Base-by-base conservation (phyloP, 306 rosid species). In the Cucurbita argyrosperma region DNA sequence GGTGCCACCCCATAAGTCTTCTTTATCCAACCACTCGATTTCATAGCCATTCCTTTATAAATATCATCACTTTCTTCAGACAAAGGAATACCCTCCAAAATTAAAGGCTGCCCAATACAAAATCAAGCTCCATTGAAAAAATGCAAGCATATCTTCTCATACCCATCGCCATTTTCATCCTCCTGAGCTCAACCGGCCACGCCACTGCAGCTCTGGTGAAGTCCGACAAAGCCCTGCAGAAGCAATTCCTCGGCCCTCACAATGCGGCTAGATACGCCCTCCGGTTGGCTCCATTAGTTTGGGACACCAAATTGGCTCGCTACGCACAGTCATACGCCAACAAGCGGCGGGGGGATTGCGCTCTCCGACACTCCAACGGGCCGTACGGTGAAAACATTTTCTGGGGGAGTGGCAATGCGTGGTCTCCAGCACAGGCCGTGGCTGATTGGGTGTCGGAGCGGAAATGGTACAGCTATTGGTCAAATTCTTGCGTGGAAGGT, bases 361-460 rank as follows among this genome's bases (percentile, higher is more conserved):
- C 82, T 0, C 78, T 94, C 16, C 63, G 74, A 78, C 98, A 94
- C 74, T 94, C 98, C 0, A 79, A 78, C 1, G 98, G 98, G 16
- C 98, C 95, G 0, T 94, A 87, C 7, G 98, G 98, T 0, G 98
- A 94, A 84, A 94, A 90, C 77, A 90, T 94, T 16, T 94, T 94
- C 60, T 94, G 97, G 98, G 98, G 98, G 0, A 90, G 98, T 8
- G 96, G 98, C 16, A 21, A 5, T 0, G 92, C 77, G 4, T 94
- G 98, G 98, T 82, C 77, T 8, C 88, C 98, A 0, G 83, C 84
- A 3, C 85, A 90, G 58, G 98, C 98, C 0, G 96, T 83, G 8
- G 23, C 18, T 0, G 97, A 88, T 12, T 94, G 98, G 98, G 85
- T 85, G 5, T 73, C 76, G 1, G 98, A 94, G 80, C 73, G 84